A percentile compares a stretch with the other conserved stretches of the same genome.
Evolutionary conservation across 164 flowering plant species (phyloP).

Genomic region (Warburgia ugandensis): DNA sequence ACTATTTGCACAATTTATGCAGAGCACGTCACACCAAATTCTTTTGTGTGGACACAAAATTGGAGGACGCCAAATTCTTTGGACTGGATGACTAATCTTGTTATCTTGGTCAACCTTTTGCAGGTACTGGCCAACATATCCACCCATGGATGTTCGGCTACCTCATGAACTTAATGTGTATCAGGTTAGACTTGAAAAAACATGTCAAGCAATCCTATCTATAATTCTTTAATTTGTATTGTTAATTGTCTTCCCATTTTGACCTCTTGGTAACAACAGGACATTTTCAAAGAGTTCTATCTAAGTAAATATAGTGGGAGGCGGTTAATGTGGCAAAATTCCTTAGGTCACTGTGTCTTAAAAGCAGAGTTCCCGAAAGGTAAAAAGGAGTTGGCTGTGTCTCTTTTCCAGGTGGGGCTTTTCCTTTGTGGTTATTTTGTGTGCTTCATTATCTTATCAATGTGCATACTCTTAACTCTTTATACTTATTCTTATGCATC

Average conservation of each 20-base stretch:
- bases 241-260: not conserved
- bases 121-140: slow-evolving; percentile 98
- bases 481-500: slow-evolving; percentile 1
- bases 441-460: not conserved
- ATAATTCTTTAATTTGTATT: not conserved
- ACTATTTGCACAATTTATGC: no score
- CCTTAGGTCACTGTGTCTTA: slow-evolving; percentile 85
- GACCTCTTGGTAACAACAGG: slow-evolving; percentile 33
- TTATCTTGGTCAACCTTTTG: slow-evolving; percentile 1
- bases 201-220: not conserved
- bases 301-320: slow-evolving; percentile 86
- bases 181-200: slow-evolving; percentile 45
- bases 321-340: slow-evolving; percentile 95
- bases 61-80: no score
- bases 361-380: slow-evolving; percentile 87
- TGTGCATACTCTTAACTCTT: not conserved
- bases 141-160: slow-evolving; percentile 91
- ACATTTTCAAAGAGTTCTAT: slow-evolving; percentile 90
- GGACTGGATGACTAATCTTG: no score
- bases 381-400: slow-evolving; percentile 90
- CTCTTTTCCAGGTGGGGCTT: slow-evolving; percentile 76
- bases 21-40: no score
- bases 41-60: no score
- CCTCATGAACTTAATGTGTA: slow-evolving; percentile 89
- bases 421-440: not conserved